These are phyloP conservation scores for Venustampulla echinocandica DNA, from an alignment of 495 filamentous ascomycete genomes.

Conservation along the genomic window DNA sequence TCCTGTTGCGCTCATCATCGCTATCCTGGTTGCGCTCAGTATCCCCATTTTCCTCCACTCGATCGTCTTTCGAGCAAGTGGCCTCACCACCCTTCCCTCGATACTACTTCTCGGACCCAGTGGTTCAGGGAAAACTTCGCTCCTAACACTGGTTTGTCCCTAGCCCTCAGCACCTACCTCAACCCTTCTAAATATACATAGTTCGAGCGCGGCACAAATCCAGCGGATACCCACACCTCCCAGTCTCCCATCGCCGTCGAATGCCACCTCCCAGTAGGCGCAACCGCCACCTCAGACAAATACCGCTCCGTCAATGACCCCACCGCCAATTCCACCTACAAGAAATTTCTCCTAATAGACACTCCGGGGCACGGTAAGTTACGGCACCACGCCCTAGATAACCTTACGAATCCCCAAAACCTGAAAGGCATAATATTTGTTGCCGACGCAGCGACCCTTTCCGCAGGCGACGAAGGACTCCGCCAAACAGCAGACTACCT, in stretches of 20 bases:
- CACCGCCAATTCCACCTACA: conserved; percentile 50
- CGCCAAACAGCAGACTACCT: conserved; percentile 68
- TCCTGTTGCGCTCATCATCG: conserved; percentile 48
- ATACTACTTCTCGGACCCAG: conserved; percentile 82
- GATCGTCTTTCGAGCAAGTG: conserved; percentile 56
- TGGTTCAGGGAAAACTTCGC: conserved; percentile 79
- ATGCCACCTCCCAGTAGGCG: conserved; percentile 57
- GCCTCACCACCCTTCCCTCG: conserved; percentile 61
- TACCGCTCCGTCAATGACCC: conserved; percentile 66
- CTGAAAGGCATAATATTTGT: conserved; percentile 78
- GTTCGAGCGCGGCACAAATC: conserved; percentile 29
- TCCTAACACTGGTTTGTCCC: conserved; percentile 65
- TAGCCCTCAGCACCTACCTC: conserved; percentile 15
- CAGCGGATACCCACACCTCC: conserved; percentile 66
- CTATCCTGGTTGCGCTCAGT: conserved; percentile 59
- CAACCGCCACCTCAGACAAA: conserved; percentile 52
- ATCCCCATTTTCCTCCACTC: conserved; percentile 72
- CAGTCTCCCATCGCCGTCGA: conserved; percentile 66
- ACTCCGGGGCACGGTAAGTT: conserved; percentile 95
- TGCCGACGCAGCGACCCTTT: conserved; percentile 71
- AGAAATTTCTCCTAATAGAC: conserved; percentile 71
- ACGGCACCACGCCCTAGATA: conserved; percentile 47
- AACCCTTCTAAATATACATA: conserved; percentile 23
- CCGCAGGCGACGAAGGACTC: conserved; percentile 38
- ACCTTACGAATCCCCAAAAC: conserved; percentile 40